Evolutionary conservation across 108 stramenopile species (phyloP), one percentile per base, ranked within the genome.

Genomic region (Cylindrotheca closterium): DNA sequence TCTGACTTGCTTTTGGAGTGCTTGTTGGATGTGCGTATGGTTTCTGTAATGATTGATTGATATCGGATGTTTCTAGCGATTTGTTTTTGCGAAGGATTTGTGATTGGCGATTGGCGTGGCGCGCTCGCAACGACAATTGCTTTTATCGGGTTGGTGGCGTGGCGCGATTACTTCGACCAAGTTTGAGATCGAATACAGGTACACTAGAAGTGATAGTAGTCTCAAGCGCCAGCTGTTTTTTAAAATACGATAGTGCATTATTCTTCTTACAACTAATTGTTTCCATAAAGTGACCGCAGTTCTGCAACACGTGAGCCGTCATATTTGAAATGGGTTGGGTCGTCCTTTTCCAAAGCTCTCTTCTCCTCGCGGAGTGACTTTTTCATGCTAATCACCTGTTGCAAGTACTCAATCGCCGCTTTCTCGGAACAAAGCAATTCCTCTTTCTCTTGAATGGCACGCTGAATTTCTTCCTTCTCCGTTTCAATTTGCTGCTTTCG

Each of bases 381-480:
- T 12, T 68, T 68, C 25, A 58, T 58, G 33, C 47, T 31, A 10
- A 23, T 56, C 7, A 26, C 25, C 21, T 47, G 58, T 1, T 25
- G 45, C 17, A 70, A 21, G 21, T 70, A 37, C 4, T 50, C 19
- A 3, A 61, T 37, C 15, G 54, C 24, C 15, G 53, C 52, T 15
- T 48, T 49, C 50, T 70, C 68, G 10, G 60, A 0, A n/a, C 21
- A 47, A 0, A 70, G 34, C 1, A 70, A 10, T 25, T 21, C 42
- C 3, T 61, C 59, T 50, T 70, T 70, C 46, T 70, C 68, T 24
- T 46, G 33, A 15, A 49, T 60, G 4, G 60, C 32, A 7, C 19
- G 4, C 42, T 70, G n/a, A 0, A 61, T 34, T 19, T 32, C 19
- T 30, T 61, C 58, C 28, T 58, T 31, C 51, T 70, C 59, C 34